Percentiles rank a stretch among this genome's conserved stretches.
Evolutionary conservation across 1,139 yeast species (phyloP).

Genomic region (Saccharomycopsis hybrid): DNA sequence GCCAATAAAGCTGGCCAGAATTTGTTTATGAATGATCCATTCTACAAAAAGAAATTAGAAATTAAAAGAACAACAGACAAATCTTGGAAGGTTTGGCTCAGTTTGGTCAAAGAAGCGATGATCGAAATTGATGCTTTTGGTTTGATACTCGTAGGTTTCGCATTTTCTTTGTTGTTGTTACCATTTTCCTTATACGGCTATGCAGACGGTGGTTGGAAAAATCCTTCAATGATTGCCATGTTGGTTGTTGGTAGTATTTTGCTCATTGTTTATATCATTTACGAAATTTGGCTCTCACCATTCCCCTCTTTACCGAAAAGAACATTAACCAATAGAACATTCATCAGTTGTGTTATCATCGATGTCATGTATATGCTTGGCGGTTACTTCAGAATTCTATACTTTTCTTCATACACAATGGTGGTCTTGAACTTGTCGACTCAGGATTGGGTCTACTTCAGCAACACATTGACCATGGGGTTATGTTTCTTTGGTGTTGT

Average conservation of each 20-base stretch:
- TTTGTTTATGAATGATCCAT: conserved; percentile 21
- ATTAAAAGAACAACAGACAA: too few species aligned
- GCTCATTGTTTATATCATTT: conserved; percentile 27
- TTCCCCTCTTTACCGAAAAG: conserved; percentile 35
- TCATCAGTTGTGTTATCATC: conserved; percentile 29
- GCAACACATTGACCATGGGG: conserved; percentile 32
- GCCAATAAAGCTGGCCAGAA: conserved; percentile 25
- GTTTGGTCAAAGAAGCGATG: conserved; percentile 21
- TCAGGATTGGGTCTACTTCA: conserved; percentile 32
- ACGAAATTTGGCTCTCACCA: conserved; percentile 30
- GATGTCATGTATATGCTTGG: conserved; percentile 30
- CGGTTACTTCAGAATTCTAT: conserved; percentile 27
- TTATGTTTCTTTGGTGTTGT: conserved; percentile 32
- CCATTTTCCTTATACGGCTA: conserved; percentile 32
- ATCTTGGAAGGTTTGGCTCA: not conserved
- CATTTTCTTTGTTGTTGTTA: conserved; percentile 32
- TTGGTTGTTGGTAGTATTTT: conserved; percentile 32
- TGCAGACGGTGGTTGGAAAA: conserved; percentile 31
- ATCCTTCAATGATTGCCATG: conserved; percentile 37
- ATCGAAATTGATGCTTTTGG: conserved; percentile 35
- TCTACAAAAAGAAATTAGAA: conserved; percentile 22
- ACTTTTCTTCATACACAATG: conserved; percentile 28
- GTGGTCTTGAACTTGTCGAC: conserved; percentile 28
- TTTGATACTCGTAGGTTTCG: conserved; percentile 32
- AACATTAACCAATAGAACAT: conserved; percentile 31